Conservation (phyloP, 768 basidiomycete genomes). For the Suillus placidus region DNA sequence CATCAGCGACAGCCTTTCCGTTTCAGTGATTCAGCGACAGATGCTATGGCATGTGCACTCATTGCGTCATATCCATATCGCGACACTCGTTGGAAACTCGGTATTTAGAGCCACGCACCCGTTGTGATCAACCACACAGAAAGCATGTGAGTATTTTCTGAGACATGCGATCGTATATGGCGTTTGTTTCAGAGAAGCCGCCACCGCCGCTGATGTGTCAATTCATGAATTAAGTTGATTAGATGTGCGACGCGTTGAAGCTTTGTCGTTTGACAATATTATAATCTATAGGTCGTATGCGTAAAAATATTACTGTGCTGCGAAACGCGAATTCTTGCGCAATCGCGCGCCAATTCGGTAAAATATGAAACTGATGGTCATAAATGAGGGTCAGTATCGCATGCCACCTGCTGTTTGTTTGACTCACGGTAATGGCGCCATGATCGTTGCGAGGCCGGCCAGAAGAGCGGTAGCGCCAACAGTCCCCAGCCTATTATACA, state of each 20-base stretch:
- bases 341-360: conserved; percentile 48
- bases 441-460: conserved; percentile 61
- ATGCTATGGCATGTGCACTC: neutral
- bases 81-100: no score
- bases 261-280: neutral
- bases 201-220: neutral
- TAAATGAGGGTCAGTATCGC: neutral
- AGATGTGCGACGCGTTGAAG: neutral
- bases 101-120: neutral
- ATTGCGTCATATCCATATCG: neutral
- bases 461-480: conserved; percentile 75
- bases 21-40: neutral
- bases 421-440: conserved; percentile 65
- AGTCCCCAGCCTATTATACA: conserved; percentile 59
- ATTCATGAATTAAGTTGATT: neutral
- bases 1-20: neutral
- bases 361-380: conserved; percentile 46
- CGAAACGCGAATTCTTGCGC: conserved; percentile 47
- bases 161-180: neutral
- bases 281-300: neutral
- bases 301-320: conserved; percentile 25
- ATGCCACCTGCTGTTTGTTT: neutral
- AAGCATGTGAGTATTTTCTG: no score
- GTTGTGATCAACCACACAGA: neutral
- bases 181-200: neutral